Evolutionary conservation across 2,329 filamentous ascomycete genomes (phyloP).

Genomic region (Cercospora sp.): DNA sequence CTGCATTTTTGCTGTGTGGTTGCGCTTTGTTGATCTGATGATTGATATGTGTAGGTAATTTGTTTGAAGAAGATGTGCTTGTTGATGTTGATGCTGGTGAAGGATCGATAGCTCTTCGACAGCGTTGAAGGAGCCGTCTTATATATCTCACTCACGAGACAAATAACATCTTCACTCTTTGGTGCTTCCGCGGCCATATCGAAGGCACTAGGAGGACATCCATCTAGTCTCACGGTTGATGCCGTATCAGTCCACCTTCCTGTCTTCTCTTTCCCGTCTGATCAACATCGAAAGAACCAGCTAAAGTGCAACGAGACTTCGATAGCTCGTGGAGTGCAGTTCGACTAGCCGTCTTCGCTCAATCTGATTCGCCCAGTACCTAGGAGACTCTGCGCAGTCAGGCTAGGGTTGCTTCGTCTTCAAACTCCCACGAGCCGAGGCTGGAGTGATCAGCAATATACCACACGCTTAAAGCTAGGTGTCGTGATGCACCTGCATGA

Average conservation of each 20-base stretch:
- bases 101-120: background rate
- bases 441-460: conserved; percentile 4
- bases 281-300: background rate
- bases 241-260: background rate
- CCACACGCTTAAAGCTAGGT: background rate
- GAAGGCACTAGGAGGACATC: background rate
- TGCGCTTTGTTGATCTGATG: too few species aligned
- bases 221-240: background rate
- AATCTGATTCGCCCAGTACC: background rate
- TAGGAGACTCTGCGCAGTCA: background rate
- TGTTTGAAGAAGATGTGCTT: background rate
- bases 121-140: background rate
- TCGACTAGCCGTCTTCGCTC: background rate
- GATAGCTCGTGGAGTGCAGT: conserved; percentile 9
- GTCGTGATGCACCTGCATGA: conserved; percentile 3
- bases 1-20: conserved; percentile 2
- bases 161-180: too few species aligned
- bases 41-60: too few species aligned
- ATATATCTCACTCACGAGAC: background rate
- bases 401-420: background rate
- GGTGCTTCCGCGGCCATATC: background rate
- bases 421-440: background rate
- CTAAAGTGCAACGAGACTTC: background rate
- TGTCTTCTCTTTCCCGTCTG: background rate
- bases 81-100: background rate